Conservation (phyloP, 495 filamentous ascomycete genomes). For the Clavariopsis aquatica region DNA sequence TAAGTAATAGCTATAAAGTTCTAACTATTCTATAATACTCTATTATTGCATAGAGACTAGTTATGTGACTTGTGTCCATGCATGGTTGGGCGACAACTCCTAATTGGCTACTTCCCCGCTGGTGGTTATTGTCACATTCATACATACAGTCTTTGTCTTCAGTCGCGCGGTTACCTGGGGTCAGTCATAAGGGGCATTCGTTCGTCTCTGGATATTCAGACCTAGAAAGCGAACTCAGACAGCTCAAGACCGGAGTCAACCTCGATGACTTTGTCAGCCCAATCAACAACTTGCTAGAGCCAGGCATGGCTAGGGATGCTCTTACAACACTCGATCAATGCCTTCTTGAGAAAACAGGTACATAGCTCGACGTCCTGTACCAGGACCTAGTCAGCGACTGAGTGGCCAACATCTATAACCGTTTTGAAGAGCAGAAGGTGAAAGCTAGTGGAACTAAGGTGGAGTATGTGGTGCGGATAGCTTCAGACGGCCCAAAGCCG, state of each 20-base stretch:
- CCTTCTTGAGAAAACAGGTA: slow-evolving; percentile 44
- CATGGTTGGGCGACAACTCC: too few relatives aligned
- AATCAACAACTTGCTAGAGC: slow-evolving; percentile 45
- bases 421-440: not conserved
- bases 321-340: slow-evolving; percentile 43
- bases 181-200: slow-evolving; percentile 3
- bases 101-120: too few relatives aligned
- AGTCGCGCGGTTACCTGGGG: not conserved
- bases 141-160: slow-evolving; percentile 16
- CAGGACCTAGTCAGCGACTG: slow-evolving; percentile 43
- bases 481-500: not conserved
- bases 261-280: slow-evolving; percentile 43
- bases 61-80: too few relatives aligned
- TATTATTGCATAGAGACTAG: too few relatives aligned
- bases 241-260: slow-evolving; percentile 36
- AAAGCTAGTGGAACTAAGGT: not conserved
- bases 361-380: slow-evolving; percentile 45
- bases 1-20: too few relatives aligned
- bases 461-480: not conserved
- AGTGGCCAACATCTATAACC: slow-evolving; percentile 34
- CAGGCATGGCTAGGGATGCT: slow-evolving; percentile 43
- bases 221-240: slow-evolving; percentile 14
- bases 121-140: slow-evolving; percentile 1
- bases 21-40: too few relatives aligned
- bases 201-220: slow-evolving; percentile 2